These are phyloP conservation scores for Gamsiella multidivaricata DNA, from an alignment of 192 early-diverging fungal species.

Conservation along the genomic window DNA sequence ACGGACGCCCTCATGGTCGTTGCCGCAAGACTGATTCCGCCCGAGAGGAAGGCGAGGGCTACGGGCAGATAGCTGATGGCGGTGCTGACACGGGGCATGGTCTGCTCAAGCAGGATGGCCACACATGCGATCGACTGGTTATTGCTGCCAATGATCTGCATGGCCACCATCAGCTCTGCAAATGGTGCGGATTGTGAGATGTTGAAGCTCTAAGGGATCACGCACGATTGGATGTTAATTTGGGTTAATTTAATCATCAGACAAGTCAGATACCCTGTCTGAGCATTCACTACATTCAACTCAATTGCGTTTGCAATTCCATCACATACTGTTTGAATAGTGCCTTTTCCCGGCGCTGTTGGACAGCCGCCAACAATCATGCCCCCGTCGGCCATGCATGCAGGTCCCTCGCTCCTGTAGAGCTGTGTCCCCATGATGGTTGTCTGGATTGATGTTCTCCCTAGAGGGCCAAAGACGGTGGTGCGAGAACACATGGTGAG, in stretches of 20 bases:
- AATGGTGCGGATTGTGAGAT: constrained; percentile 37
- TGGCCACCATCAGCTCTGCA: constrained; percentile 38
- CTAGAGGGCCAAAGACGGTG: neutral
- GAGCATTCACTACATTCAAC: no score
- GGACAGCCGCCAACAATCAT: constrained; percentile 47
- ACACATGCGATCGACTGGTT: constrained; percentile 50
- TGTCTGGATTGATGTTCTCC: constrained; percentile 45
- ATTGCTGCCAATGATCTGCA: constrained; percentile 41
- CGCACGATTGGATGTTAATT: no score
- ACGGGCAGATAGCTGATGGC: constrained; percentile 34
- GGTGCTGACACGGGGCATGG: constrained; percentile 21
- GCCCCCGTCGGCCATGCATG: constrained; percentile 27
- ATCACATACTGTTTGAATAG: constrained; percentile 30
- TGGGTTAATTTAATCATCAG: no score
- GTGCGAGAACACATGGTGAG: neutral
- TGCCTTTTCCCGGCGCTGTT: constrained; percentile 24
- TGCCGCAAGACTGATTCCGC: constrained; percentile 28
- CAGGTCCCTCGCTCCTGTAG: constrained; percentile 49
- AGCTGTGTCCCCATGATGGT: constrained; percentile 51
- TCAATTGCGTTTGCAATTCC: no score
- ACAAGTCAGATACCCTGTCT: no score
- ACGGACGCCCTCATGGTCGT: constrained; percentile 39
- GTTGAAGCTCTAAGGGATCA: constrained; percentile 49
- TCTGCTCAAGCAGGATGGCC: constrained; percentile 36
- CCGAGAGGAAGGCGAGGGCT: constrained; percentile 29